These are phyloP conservation scores for Fragosphaeria purpurea DNA, from an alignment of 2,329 filamentous ascomycete species.

Conservation along the genomic window DNA sequence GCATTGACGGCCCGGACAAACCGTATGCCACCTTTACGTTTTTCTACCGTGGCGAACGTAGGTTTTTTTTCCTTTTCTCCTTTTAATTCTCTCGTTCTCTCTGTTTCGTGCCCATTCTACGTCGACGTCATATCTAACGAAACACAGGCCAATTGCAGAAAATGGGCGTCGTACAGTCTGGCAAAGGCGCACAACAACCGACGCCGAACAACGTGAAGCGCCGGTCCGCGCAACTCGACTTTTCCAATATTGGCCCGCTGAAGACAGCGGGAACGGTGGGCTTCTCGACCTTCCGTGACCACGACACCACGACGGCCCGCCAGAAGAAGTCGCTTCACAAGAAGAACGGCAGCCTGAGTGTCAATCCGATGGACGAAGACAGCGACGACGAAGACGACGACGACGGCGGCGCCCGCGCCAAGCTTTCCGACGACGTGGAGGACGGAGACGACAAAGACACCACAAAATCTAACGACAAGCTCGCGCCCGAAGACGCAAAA, in stretches of 20 bases:
- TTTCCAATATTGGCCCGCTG: slow-evolving; percentile 72
- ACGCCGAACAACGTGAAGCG: slow-evolving; percentile 58
- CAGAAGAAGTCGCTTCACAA: slow-evolving; percentile 54
- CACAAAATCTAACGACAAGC: slow-evolving; percentile 42
- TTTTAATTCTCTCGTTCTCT: not conserved
- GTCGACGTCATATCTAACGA: not conserved
- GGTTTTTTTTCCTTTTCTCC: slow-evolving; percentile 29
- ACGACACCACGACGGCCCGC: slow-evolving; percentile 41
- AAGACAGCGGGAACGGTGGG: slow-evolving; percentile 82
- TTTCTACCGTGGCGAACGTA: slow-evolving; percentile 91
- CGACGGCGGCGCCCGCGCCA: slow-evolving; percentile 24
- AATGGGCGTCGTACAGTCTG: slow-evolving; percentile 73
- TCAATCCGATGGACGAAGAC: slow-evolving; percentile 52
- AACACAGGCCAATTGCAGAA: slow-evolving; percentile 79
- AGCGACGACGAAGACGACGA: slow-evolving; percentile 69
- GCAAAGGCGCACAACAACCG: slow-evolving; percentile 50
- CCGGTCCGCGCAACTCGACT: slow-evolving; percentile 74
- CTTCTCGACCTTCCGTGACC: slow-evolving; percentile 79
- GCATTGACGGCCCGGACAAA: slow-evolving; percentile 90
- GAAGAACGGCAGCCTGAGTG: slow-evolving; percentile 35
- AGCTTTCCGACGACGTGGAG: slow-evolving; percentile 52
- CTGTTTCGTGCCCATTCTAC: too few relatives aligned
- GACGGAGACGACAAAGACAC: slow-evolving; percentile 49
- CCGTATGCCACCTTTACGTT: slow-evolving; percentile 97
- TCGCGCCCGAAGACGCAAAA: slow-evolving; percentile 61